Base-by-base conservation (phyloP, 257 asterid genomes). In the Echites panduratus region DNA sequence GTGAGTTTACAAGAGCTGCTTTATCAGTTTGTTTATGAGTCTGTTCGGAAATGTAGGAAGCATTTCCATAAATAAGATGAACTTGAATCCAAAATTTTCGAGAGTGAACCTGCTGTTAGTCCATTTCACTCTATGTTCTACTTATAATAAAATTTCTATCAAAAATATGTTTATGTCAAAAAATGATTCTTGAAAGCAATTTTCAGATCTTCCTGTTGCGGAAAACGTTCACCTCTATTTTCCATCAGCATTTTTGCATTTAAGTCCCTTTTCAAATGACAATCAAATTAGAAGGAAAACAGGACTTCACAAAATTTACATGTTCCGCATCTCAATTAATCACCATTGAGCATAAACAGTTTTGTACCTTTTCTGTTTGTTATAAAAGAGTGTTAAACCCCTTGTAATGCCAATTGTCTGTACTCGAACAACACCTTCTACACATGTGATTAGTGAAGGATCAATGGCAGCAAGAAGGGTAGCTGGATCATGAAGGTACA, bases 401-500 rank as follows among this genome's bases (percentile, higher is more conserved):
- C 90, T 86, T 9, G 96, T 85, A 80, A 94, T 89, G 75, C 99
- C 99, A 48, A 66, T 80, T 12, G 91, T 90, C 77, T 94, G 99
- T 76, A 94, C 98, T 69, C 98, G 93, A 44, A 90, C 95, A 73
- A 75, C 95, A 2, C 99, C 99, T 85, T 94, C 97, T 68, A 89
- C 82, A 62, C 75, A 91, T 61, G 99, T 91, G 69, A 94, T 62
- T 68, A 94, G 86, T 5, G 97, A 89, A 62, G 99, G 95, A 87
- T 89, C 73, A 38, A 91, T 85, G 48, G 99, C 99, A 83, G 96
- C 98, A 73, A 94, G 90, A 80, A 94, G 54, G 47, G 98, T 88
- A 17, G 96, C 81, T 14, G 98, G 98, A 74, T 94, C 99, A 32
- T 94, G 99, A 79, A 94, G 99, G 76, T 91, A 94, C 58, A 94